phyloP scores from a whole-genome alignment of 192 early-diverging fungal genomes.

The Coemansia sp. region DNA sequence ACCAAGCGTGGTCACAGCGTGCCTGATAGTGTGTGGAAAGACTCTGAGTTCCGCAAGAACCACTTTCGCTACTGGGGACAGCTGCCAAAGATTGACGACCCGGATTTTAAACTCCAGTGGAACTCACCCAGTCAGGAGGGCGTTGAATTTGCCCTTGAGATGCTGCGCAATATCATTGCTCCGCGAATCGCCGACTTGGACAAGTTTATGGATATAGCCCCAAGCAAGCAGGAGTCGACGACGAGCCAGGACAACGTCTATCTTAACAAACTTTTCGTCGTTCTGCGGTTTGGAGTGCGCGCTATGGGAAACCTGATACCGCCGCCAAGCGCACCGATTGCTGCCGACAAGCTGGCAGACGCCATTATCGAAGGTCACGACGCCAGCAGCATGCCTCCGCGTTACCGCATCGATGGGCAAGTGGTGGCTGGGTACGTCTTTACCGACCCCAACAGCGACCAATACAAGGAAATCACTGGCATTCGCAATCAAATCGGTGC shows the following conservation, averaged over 20 bases:
- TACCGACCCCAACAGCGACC: conserved; percentile 53
- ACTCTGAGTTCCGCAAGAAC: conserved; percentile 59
- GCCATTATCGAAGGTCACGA: conserved; percentile 22
- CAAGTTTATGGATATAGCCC: conserved; percentile 11
- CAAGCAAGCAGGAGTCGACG: conserved; percentile 10
- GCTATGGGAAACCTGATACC: conserved; percentile 31
- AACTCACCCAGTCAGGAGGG: conserved; percentile 71
- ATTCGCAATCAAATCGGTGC: conserved; percentile 59
- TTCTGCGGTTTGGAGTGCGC: conserved; percentile 22
- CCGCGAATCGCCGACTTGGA: conserved; percentile 38
- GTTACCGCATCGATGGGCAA: conserved; percentile 25
- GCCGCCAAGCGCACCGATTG: conserved; percentile 20
- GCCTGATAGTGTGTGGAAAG: conserved; percentile 27
- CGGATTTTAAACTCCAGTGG: conserved; percentile 65
- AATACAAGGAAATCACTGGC: conserved; percentile 47
- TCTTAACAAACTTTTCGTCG: conserved; percentile 27
- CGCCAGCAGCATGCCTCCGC: conserved; percentile 30
- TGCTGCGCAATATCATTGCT: conserved; percentile 58
- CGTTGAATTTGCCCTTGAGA: conserved; percentile 63
- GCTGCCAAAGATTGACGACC: conserved; percentile 49
- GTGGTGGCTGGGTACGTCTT: conserved; percentile 72
- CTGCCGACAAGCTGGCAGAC: conserved; percentile 9
- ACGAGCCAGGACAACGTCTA: conserved; percentile 33
- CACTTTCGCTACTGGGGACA: conserved; percentile 81
- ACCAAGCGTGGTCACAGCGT: conserved; percentile 34